Evolutionary conservation across 495 filamentous ascomycete species (phyloP), one percentile per base, ranked within the genome.

Genomic region (Podospora fimiseda): DNA sequence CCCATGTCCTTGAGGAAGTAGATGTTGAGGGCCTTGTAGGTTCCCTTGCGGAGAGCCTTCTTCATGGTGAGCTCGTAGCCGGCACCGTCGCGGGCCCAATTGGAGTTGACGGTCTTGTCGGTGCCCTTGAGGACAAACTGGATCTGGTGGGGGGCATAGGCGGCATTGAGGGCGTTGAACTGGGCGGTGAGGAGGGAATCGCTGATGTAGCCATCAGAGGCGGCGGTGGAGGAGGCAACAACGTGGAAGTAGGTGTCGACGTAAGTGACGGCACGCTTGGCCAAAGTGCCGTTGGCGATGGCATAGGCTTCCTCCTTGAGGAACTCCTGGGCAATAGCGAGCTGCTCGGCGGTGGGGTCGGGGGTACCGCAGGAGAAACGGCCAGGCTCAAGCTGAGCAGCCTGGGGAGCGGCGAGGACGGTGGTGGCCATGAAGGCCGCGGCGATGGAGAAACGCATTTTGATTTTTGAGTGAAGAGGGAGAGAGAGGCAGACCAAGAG

Each of bases 201-300:
- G 2, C 76, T 78, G 57, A 85, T 57, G 45, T 76, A 77, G 45
- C 75, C 78, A 46, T 68, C 71, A n/a, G 61, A 63, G n/a, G 72
- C 62, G 0, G 62, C 39, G 16, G 61, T 76, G 3, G 74, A 75
- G 0, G 62, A 30, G 39, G 77, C 72, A 21, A 87, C 70, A 45
- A 87, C 78, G 65, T 87, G 84, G 71, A 87, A 83, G 64, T 82
- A 83, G 19, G 74, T 69, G 33, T 77, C 66, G 45, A 87, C 69
- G 48, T 58, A 72, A 59, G 75, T 55, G 16, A 58, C 52, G 43
- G 58, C 62, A 27, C 57, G 59, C 19, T 47, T 47, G 14, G 57
- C 56, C 23, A 47, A 19, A 24, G 62, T 56, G 24, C 70, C 63
- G 47, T 63, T 40, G 24, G 56, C 55, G 22, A 30, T 2, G 4